Evolutionary conservation across 495 filamentous ascomycete genomes (phyloP), one percentile per base, ranked within the genome.

Genomic region (Neurospora sp.): DNA sequence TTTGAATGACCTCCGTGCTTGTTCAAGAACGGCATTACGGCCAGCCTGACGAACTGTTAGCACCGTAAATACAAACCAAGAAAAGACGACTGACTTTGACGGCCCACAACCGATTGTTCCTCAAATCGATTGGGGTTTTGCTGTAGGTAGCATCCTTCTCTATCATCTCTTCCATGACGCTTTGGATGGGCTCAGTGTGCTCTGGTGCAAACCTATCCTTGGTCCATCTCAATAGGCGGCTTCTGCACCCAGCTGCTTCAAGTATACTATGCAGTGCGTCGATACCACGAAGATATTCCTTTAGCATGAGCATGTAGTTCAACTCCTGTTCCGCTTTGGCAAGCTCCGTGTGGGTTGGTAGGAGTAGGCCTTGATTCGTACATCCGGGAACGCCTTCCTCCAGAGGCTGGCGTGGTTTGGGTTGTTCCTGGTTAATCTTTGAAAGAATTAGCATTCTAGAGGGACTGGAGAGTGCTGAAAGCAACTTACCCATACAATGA

Each of bases 51-150:
- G 31, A 18, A 12, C 7, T 20, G 16, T 71, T 3, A 71, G 71
- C 46, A 71, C 11, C 69, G 11, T 41, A 14, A 20, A 54, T 4
- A n/a, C 1, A 27, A 42, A 38, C 10, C 7, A 37, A 39, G 27
- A 40, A 40, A 31, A 5, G 14, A 10, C 39, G 8, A 76, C 76
- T 73, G 76, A 93, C 93, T 85, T 92, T 96, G 44, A 99, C 89
- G 71, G 96, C 96, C 82, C 97, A 97, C 14, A 93, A 94, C 70
- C 96, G 86, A 80, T 99, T 96, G 77, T 98, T 96, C 71, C 94
- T 88, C 71, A 97, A 84, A 74, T 97, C 96, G 11, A 98, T 86
- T 4, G 96, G 93, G 49, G 90, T 88, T 70, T 87, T 93, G 75
- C 93, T 90, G 77, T 92, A 97, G 4, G 86, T 87, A 1, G 92